phyloP scores from a whole-genome alignment of 331 rosid genomes.

The Acacia concinna region DNA sequence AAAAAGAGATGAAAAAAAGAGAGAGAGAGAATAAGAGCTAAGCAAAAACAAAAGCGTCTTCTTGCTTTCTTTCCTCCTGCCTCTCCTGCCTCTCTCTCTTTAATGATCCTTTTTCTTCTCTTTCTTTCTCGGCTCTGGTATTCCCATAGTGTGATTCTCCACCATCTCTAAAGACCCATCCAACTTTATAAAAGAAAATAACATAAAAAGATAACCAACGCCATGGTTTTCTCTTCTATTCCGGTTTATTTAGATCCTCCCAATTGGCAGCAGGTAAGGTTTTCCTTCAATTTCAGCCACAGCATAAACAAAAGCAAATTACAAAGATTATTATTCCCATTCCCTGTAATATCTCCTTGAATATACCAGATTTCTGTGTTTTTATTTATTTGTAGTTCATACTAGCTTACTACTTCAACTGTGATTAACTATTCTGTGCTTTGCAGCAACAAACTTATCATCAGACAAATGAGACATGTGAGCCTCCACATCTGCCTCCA shows the following conservation, averaged over 20 bases:
- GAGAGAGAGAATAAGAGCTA: constrained; percentile 51
- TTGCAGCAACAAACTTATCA: constrained; percentile 54
- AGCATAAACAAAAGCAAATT: constrained; percentile 29
- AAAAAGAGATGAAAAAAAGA: constrained; percentile 50
- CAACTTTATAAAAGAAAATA: constrained; percentile 65
- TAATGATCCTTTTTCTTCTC: constrained; percentile 30
- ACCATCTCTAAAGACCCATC: constrained; percentile 67
- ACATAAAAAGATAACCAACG: constrained; percentile 30
- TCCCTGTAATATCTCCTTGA: constrained; percentile 50
- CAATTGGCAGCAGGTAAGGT: constrained; percentile 81
- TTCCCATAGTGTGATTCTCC: constrained; percentile 78
- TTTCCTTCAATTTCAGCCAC: constrained; percentile 41
- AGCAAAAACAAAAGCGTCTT: constrained; percentile 54
- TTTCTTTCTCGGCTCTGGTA: constrained; percentile 61
- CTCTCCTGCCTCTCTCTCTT: constrained; percentile 38
- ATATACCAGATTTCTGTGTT: constrained; percentile 50
- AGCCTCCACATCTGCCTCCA: constrained; percentile 44
- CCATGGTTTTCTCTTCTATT: constrained; percentile 85
- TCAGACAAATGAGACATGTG: constrained; percentile 26
- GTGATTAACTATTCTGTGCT: background rate
- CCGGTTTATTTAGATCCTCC: constrained; percentile 83
- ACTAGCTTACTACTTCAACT: background rate
- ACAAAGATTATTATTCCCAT: constrained; percentile 52
- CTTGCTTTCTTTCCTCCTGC: constrained; percentile 30
- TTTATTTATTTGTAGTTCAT: constrained; percentile 20